A percentile compares a stretch with the other conserved stretches of the same genome.
Evolutionary conservation across 2,329 filamentous ascomycete genomes (phyloP).

Genomic region (Exophiala aquamarina): DNA sequence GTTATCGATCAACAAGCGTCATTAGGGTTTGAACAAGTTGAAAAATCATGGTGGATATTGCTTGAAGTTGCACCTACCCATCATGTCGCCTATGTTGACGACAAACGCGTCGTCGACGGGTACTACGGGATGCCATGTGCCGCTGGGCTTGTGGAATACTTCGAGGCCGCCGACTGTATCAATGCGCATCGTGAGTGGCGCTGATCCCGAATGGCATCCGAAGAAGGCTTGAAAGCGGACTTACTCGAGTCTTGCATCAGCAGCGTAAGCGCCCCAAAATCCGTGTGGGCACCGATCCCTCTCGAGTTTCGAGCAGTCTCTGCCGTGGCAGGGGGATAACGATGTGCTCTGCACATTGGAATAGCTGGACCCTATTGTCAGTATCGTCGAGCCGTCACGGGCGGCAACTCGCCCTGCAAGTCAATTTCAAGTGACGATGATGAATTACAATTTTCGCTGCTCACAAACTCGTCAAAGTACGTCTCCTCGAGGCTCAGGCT

Average conservation of each 20-base stretch:
- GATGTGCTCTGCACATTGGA: conserved; percentile 12
- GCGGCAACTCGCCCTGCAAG: not conserved
- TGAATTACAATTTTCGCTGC: conserved; percentile 28
- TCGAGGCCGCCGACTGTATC: conserved; percentile 48
- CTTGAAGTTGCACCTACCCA: conserved; percentile 20
- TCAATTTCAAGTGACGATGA: conserved; percentile 45
- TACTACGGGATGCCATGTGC: conserved; percentile 46
- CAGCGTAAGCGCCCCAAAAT: conserved; percentile 58
- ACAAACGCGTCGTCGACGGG: conserved; percentile 50
- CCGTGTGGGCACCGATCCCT: conserved; percentile 36
- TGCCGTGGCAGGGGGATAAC: conserved; percentile 7
- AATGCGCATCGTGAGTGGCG: no score
- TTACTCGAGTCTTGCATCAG: conserved; percentile 49
- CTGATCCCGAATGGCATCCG: no score
- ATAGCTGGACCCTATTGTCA: conserved; percentile 29
- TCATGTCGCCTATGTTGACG: conserved; percentile 36
- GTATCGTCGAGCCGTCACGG: conserved; percentile 34
- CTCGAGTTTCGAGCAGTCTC: conserved; percentile 34
- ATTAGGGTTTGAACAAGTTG: conserved; percentile 48
- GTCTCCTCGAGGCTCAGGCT: conserved; percentile 54
- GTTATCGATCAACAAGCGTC: conserved; percentile 51
- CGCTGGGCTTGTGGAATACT: conserved; percentile 47
- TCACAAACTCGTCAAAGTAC: conserved; percentile 56
- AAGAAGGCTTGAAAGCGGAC: conserved; percentile 38
- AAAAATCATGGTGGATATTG: conserved; percentile 9